phyloP scores from a whole-genome alignment of 2,329 filamentous ascomycete genomes.

The Sphaceloma murrayae region DNA sequence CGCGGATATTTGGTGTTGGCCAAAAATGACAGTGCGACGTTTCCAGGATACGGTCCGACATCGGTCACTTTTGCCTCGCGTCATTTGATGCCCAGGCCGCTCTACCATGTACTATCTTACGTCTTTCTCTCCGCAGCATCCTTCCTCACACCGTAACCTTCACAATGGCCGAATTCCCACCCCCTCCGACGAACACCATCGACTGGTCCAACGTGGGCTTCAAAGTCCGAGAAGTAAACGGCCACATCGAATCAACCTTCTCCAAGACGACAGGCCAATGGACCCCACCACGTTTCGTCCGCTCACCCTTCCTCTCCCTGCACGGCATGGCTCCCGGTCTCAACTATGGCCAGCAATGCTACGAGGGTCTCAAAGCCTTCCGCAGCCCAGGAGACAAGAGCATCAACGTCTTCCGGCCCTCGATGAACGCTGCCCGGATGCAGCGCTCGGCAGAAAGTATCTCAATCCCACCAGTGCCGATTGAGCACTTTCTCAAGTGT shows the following conservation, averaged over 20 bases:
- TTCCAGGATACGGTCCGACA: background rate
- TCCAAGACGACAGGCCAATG: slow-evolving; percentile 64
- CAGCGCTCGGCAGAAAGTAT: slow-evolving; percentile 24
- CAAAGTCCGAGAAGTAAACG: slow-evolving; percentile 72
- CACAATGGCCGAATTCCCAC: slow-evolving; percentile 51
- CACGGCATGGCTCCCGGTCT: slow-evolving; percentile 92
- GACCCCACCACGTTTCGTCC: slow-evolving; percentile 67
- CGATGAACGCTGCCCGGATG: slow-evolving; percentile 27
- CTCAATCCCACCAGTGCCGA: slow-evolving; percentile 27
- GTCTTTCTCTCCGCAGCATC: no score
- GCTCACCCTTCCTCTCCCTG: slow-evolving; percentile 74
- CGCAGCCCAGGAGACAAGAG: slow-evolving; percentile 15
- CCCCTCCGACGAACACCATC: slow-evolving; percentile 68
- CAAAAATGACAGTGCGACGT: slow-evolving; percentile 10
- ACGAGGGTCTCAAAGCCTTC: slow-evolving; percentile 57
- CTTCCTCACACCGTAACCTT: background rate
- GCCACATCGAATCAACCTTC: slow-evolving; percentile 85
- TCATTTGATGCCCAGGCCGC: background rate
- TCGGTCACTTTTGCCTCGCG: no score
- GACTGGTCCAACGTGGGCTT: slow-evolving; percentile 95
- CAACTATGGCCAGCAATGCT: slow-evolving; percentile 96
- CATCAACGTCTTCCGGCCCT: slow-evolving; percentile 29
- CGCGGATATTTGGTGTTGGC: background rate
- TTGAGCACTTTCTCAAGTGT: slow-evolving; percentile 25
- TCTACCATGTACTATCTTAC: no score